phyloP scores from a whole-genome alignment of 2,329 filamentous ascomycete species.

The Aspergillus flavus region DNA sequence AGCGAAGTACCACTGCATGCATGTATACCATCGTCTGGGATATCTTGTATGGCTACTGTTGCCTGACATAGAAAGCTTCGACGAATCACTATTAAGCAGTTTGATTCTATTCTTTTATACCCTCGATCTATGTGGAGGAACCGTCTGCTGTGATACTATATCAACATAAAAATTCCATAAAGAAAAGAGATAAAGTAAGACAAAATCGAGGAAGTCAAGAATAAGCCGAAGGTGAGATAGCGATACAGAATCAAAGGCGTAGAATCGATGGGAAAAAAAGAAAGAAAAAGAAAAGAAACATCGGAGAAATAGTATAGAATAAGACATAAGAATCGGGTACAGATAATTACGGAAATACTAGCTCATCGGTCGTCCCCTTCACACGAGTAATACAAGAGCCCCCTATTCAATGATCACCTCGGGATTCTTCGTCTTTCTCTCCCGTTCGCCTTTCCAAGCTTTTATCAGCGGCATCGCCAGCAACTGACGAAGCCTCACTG shows the following conservation, averaged over 20 bases:
- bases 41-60: not conserved
- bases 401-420: slow-evolving; percentile 27
- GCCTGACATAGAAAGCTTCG: not conserved
- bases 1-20: not conserved
- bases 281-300: not conserved
- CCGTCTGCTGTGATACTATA: not conserved
- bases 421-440: slow-evolving; percentile 30
- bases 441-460: slow-evolving; percentile 18
- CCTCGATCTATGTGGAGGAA: not conserved
- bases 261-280: slow-evolving; percentile 6
- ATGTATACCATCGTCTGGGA: not conserved
- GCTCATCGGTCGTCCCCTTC: not conserved
- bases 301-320: too few relatives aligned
- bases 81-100: not conserved
- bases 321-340: not conserved
- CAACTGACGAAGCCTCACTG: slow-evolving; percentile 36
- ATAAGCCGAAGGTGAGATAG: not conserved
- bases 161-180: not conserved
- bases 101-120: not conserved
- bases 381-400: not conserved
- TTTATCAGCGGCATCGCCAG: slow-evolving; percentile 19
- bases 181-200: not conserved
- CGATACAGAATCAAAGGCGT: not conserved
- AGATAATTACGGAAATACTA: not conserved
- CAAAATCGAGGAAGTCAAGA: not conserved